Percentiles rank a stretch among this genome's conserved stretches.
Evolutionary conservation across 139 green algal species (phyloP).

Genomic region (Chlorella sorokiniana): DNA sequence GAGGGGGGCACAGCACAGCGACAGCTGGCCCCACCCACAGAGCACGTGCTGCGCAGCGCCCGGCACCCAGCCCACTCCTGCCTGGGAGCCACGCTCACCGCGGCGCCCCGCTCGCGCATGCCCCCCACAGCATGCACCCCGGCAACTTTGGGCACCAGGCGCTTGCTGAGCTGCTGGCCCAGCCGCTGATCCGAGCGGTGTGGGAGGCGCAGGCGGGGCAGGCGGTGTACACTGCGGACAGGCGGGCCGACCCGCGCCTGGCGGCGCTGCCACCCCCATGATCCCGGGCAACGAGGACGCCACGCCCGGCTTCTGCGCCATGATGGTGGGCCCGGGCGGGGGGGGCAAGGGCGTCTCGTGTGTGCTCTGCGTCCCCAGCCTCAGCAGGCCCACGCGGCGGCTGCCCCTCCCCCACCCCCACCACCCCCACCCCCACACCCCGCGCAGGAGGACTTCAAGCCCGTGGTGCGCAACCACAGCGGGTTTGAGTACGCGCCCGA

Average conservation of each 20-base stretch:
- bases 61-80: no score
- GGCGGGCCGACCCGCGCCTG: neutral
- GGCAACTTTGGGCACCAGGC: constrained; percentile 5
- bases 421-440: neutral
- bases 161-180: constrained; percentile 17
- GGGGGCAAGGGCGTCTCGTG: neutral
- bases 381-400: neutral
- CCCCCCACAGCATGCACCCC: constrained; percentile 12
- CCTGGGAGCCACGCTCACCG: neutral
- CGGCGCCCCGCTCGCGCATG: no score
- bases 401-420: neutral
- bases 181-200: constrained; percentile 13
- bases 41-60: no score
- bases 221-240: neutral
- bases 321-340: neutral
- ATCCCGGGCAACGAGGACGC: constrained; percentile 11
- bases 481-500: constrained; percentile 3
- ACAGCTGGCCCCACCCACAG: neutral
- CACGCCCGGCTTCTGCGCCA: neutral
- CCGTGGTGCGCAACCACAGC: neutral
- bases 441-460: constrained; percentile 24
- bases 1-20: no score
- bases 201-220: constrained; percentile 12
- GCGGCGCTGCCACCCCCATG: constrained; percentile 16
- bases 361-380: neutral